Base-by-base conservation (phyloP, 257 asterid genomes). In the Solanum boliviense region DNA sequence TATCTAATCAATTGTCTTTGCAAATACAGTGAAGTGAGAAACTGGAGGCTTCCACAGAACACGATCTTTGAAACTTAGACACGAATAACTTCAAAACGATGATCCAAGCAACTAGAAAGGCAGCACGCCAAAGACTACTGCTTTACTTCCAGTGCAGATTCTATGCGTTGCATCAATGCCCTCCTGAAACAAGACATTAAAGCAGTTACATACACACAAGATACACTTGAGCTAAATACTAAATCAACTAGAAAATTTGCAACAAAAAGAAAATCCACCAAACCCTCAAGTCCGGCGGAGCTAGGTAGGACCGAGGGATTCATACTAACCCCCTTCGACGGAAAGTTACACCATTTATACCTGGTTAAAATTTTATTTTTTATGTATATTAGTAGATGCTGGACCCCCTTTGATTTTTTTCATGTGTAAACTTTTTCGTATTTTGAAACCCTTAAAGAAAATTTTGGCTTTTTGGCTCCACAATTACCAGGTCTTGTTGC, bases 91-190 rank as follows among this genome's bases (percentile, higher is more conserved):
- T 79, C 84, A 25, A 79, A 44, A 44, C 16, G 65, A 79, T 60
- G 85, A 79, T 79, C 38, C 16, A 0, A 48, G 70, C 29, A 31
- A 38, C 67, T 81, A 27, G 41, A 81, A 20, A 81, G 85, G 85
- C n/a, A 81, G 67, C 52, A 46, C 13, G 68, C 16, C 27, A 81
- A 46, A n/a, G 67, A 46, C 93, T 96, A 94, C 94, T 95, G 93
- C 92, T 94, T 88, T 58, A 88, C 97, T 92, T 94, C 90, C 3
- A 95, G 91, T 23, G 98, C 92, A 88, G 95, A 78, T 89, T 95
- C 97, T 58, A 96, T 91, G 48, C 95, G 93, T 88, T 95, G 90
- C 81, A 94, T 89, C 85, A 96, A 94, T 89, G 89, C 99, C 99
- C 93, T 96, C 99, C 99, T 95, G 94, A 82, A 89, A 89, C 41